Evolutionary conservation across 1,139 yeast species (phyloP), one percentile per base, ranked within the genome.

Genomic region (Yamadazyma dushanensis): DNA sequence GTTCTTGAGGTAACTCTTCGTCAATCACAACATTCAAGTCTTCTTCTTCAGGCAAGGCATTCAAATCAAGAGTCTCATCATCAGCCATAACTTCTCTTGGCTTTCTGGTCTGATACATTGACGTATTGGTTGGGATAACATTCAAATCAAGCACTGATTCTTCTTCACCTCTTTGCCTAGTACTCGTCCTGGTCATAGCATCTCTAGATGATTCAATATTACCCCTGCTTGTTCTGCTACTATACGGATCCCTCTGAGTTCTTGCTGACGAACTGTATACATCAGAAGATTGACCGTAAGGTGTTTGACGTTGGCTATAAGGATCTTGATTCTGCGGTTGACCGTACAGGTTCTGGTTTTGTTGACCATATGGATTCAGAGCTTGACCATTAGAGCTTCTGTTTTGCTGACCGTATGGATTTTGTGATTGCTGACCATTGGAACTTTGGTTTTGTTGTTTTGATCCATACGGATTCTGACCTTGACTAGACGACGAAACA

Each of bases 21-120:
- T 60, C 68, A 13, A 53, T 72, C 69, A 52, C 73, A 63, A 53
- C 70, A 61, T 56, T 71, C 60, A 57, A 70, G 65, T 66, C 76
- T 20, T 53, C 64, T 32, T 51, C 65, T 42, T 66, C 69, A 2
- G 63, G 63, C 15, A 55, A 43, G 5, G 56, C 70, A 44, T 69
- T 67, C 35, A 70, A 57, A 39, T 70, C 74, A 11, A 66, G 42
- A 14, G 45, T 40, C 19, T 54, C 59, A 32, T 58, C 62, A 16
- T 44, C 53, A 3, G 39, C 45, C 11, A 32, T 43, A 3, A 55
- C 56, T 38, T 57, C 52, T 32, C 53, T 51, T 1, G 72, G 66
- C 36, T 54, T 59, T 16, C 36, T 51, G 21, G 48, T 47, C 16
- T 48, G 54, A 35, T 57, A 56, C 51, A 61, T 59, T n/a, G n/a